These are phyloP conservation scores for Eucalyptus pumila DNA, from an alignment of 345 rosid species.

Conservation along the genomic window DNA sequence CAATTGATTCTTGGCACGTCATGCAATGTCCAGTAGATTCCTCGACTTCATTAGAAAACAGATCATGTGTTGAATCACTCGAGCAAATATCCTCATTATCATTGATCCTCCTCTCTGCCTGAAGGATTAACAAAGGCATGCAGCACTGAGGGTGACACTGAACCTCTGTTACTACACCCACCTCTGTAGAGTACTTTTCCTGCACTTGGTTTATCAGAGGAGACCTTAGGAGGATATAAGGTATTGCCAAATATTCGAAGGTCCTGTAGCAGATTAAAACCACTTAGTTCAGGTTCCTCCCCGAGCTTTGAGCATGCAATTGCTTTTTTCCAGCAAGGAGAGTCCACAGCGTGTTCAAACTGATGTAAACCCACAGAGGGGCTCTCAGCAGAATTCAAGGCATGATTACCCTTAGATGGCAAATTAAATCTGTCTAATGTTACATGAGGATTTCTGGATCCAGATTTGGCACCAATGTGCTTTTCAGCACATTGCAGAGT, in stretches of 20 bases:
- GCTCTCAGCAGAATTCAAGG: background rate
- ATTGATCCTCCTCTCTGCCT: background rate
- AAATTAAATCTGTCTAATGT: background rate
- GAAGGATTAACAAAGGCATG: background rate
- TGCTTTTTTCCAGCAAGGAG: background rate
- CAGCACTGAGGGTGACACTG: background rate
- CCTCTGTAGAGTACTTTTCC: background rate
- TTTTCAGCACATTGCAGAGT: background rate
- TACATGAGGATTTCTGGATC: background rate
- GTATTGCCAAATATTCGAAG: background rate
- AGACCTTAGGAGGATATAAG: background rate
- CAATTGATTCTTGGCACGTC: background rate
- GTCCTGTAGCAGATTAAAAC: background rate
- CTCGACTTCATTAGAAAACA: background rate
- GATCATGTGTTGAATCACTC: constrained; percentile 1
- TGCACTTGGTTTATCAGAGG: background rate
- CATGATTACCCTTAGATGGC: background rate
- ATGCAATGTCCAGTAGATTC: background rate
- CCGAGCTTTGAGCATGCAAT: background rate
- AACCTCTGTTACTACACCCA: background rate
- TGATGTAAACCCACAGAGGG: background rate
- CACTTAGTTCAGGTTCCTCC: background rate
- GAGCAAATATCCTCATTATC: background rate
- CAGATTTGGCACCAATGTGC: background rate
- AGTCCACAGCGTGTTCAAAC: background rate